Base-by-base conservation (phyloP, 495 filamentous ascomycete species). In the Penicillium atrosanguineum region DNA sequence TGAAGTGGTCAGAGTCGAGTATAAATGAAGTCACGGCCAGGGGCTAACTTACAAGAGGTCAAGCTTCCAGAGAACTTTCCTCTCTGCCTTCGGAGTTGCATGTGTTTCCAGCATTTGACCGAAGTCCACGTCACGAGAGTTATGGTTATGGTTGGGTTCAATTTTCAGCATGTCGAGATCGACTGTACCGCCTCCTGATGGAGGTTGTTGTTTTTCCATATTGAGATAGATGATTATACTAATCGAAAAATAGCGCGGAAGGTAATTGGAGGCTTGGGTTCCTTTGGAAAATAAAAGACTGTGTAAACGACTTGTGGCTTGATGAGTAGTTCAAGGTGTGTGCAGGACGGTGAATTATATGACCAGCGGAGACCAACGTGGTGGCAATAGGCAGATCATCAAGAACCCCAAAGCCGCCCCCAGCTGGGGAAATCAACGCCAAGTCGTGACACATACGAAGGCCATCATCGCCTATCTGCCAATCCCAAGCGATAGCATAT, bases 121-220 rank as follows among this genome's bases (percentile, higher is more conserved):
- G 20, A 75, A 52, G 23, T 66, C 69, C 15, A 75, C 65, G 69
- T 73, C 70, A 15, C 63, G 67, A 28, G 55, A 43, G 18, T 55
- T 44, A n/a, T 60, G 44, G 9, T 21, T 44, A 14, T 60, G 46
- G 9, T 21, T 37, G 9, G 49, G 42, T 9, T 39, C 48, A 8
- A 55, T 15, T 25, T 63, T 61, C 44, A 56, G 19, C 16, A 56
- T 54, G 7, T 54, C 60, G 21, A 66, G 31, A 40, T 53, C 63
- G 7, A 47, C n/a, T 19, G 55, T 18, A 6, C 34, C 46, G 9
- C 11, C 36, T 15, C 23, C 23, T 16, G 48, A 34, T 6, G 51
- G 41, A 6, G 38, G 16, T 25, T 60, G 38, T 16, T 50, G n/a
- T 9, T 54, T 58, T 50, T 59, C 54, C 59, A 62, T 63, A 12